phyloP scores from a whole-genome alignment of 108 stramenopile genomes.

The Aurantiochytrium sp. region DNA sequence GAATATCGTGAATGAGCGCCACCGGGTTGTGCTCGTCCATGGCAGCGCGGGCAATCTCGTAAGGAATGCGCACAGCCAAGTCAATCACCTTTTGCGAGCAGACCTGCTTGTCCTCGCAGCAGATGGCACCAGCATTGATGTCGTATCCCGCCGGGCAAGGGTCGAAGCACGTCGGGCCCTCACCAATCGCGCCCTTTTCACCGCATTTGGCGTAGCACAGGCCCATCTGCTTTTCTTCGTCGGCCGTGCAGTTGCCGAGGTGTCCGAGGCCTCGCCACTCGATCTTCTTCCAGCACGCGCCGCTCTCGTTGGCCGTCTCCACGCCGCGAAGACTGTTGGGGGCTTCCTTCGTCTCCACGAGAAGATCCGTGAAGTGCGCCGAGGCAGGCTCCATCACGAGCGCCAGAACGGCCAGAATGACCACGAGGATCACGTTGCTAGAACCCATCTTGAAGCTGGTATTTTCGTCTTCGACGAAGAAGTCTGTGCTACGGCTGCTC shows the following conservation, averaged over 20 bases:
- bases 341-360: neutral
- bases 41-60: neutral
- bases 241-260: neutral
- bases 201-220: neutral
- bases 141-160: neutral
- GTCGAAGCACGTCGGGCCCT: neutral
- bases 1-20: neutral
- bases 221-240: neutral
- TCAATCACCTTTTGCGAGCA: neutral
- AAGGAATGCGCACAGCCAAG: neutral
- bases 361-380: neutral
- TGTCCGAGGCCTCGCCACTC: neutral
- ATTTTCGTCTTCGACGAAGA: too few species aligned
- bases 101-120: neutral
- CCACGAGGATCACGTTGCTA: neutral
- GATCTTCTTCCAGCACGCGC: constrained; percentile 1
- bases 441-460: neutral
- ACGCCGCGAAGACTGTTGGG: neutral
- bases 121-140: neutral
- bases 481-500: too few species aligned
- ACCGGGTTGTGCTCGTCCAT: neutral
- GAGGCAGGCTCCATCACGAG: neutral
- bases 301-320: neutral
- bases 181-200: neutral
- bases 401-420: neutral